Base-by-base conservation (phyloP, 345 rosid genomes). In the Cardamine chenopodiifolia region DNA sequence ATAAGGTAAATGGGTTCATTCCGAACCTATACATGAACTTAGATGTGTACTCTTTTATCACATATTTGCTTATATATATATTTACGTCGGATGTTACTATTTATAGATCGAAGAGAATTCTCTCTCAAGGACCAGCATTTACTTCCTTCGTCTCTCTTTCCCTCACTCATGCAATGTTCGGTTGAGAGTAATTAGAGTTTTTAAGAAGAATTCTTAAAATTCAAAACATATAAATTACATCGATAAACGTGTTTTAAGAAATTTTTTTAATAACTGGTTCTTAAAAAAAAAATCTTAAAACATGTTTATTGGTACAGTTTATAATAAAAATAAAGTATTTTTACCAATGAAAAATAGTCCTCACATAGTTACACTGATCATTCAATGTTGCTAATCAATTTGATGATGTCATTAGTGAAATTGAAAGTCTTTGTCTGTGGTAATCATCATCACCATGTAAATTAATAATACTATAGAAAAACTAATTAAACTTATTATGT, bases 101-200 rank as follows among this genome's bases (percentile, higher is more conserved):
- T 29, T 32, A 68, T 54, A 76, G 60, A 28, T 67, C 12, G 47
- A 63, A 69, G 63, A 61, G 62, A 34, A 18, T 31, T 75, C 63
- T 49, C 61, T 74, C 45, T 25, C 73, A 34, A 18, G 78, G 68
- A 58, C 79, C 35, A 52, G 35, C 68, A 40, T 60, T 50, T 49
- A 68, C 35, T 59, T 66, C 31, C 35, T 14, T 37, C 35, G 31
- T 73, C 31, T 40, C 18, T 48, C 54, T 60, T 45, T 61, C 29
- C 40, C 20, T 15, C 56, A 54, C 56, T 54, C 31, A 40, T 19
- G 39, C 59, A 32, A 39, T 75, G 47, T 60, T 60, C 0, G 31
- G 70, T 53, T 59, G 75, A 60, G 59, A 29, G 57, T 39, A 39
- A 40, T 19, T 57, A 61, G 40, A 44, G 47, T 34, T n/a, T n/a